These are phyloP conservation scores for Penicillium sp. DNA, from an alignment of 2,329 filamentous ascomycete species.

Conservation along the genomic window DNA sequence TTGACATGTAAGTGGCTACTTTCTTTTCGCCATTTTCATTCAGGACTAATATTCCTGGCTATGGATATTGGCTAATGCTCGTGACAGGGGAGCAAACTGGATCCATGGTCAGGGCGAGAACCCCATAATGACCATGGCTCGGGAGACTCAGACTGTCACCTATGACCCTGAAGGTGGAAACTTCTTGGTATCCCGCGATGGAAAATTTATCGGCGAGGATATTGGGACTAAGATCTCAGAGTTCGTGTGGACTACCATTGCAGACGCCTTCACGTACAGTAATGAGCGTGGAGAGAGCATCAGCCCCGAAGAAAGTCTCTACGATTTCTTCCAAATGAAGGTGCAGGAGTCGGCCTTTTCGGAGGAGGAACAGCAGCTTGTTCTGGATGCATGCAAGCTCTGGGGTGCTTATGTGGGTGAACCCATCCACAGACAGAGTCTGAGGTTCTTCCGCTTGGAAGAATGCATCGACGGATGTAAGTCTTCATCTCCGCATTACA, in stretches of 20 bases:
- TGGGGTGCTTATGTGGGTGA: slow-evolving; percentile 68
- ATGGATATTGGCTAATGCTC: slow-evolving; percentile 1
- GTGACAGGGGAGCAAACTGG: slow-evolving; percentile 61
- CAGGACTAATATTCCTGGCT: background rate
- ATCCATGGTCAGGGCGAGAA: slow-evolving; percentile 64
- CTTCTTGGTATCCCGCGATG: slow-evolving; percentile 50
- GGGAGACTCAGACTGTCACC: slow-evolving; percentile 51
- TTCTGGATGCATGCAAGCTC: slow-evolving; percentile 58
- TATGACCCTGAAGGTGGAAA: slow-evolving; percentile 56
- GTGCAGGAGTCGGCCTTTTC: slow-evolving; percentile 43
- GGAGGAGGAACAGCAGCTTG: slow-evolving; percentile 46
- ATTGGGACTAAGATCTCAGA: slow-evolving; percentile 37
- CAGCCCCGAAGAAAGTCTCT: slow-evolving; percentile 53
- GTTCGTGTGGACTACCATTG: slow-evolving; percentile 60
- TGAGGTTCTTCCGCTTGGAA: slow-evolving; percentile 67
- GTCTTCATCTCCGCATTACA: slow-evolving; percentile 15
- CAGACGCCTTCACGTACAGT: slow-evolving; percentile 61
- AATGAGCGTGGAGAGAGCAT: slow-evolving; percentile 55
- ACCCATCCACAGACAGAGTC: slow-evolving; percentile 58
- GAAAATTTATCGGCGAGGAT: slow-evolving; percentile 41
- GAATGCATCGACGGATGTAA: slow-evolving; percentile 64
- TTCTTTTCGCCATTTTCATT: background rate
- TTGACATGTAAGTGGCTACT: slow-evolving; percentile 58
- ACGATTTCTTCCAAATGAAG: slow-evolving; percentile 57
- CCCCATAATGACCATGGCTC: slow-evolving; percentile 59